These are phyloP conservation scores for Phytophthora meadii DNA, from an alignment of 352 stramenopile genomes.

Conservation along the genomic window DNA sequence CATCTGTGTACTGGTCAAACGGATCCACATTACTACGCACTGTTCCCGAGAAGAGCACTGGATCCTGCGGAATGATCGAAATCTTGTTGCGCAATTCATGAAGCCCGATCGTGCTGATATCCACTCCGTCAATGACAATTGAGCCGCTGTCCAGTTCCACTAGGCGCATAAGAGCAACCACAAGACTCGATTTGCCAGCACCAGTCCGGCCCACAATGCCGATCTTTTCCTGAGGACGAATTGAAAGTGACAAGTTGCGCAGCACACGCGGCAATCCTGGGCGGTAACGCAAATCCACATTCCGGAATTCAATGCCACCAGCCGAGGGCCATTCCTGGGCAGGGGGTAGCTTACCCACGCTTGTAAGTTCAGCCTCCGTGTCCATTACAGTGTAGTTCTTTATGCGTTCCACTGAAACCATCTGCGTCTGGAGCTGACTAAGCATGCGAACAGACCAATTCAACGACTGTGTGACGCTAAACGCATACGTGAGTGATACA, in stretches of 20 bases:
- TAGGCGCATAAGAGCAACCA: conserved; percentile 92
- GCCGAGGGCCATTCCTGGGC: conserved; percentile 78
- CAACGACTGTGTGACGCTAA: conserved; percentile 79
- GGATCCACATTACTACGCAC: conserved; percentile 94
- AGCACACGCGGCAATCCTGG: conserved; percentile 68
- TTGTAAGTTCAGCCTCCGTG: conserved; percentile 84
- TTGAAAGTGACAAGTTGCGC: conserved; percentile 76
- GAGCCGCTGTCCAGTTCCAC: conserved; percentile 84
- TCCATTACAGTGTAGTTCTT: conserved; percentile 73
- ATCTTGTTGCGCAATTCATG: conserved; percentile 62
- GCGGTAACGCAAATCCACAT: conserved; percentile 92
- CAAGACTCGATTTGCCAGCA: conserved; percentile 90
- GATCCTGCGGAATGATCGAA: conserved; percentile 95
- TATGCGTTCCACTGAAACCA: conserved; percentile 82
- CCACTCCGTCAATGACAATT: conserved; percentile 70
- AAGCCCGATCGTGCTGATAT: conserved; percentile 63
- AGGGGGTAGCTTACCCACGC: conserved; percentile 80
- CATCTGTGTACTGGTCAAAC: conserved; percentile 88
- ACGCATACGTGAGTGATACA: conserved; percentile 82
- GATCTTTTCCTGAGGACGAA: conserved; percentile 89
- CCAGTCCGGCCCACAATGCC: conserved; percentile 86
- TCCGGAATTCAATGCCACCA: conserved; percentile 86
- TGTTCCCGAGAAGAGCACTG: conserved; percentile 95
- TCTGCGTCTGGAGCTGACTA: conserved; percentile 81
- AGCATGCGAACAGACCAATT: conserved; percentile 84